Evolutionary conservation across 345 rosid genomes (phyloP), one percentile per base, ranked within the genome.

Genomic region (Punica granatum): DNA sequence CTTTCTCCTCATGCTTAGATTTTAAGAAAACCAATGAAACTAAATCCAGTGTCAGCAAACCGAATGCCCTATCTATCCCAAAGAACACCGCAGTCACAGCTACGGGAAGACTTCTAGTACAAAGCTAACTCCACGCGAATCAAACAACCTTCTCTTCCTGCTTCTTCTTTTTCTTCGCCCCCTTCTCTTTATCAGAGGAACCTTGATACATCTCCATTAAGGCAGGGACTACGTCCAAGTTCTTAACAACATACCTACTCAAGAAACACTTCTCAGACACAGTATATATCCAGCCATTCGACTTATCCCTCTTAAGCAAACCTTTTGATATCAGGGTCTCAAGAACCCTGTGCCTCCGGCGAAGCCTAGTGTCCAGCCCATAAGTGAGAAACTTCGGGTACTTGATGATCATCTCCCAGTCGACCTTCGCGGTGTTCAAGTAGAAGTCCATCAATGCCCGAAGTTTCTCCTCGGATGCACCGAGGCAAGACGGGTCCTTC

Each of bases 111-210:
- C 23, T 16, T 14, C 8, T 4, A 48, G 6, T 70, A 86, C 66
- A 88, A 60, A 54, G 90, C 97, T 67, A 85, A 78, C 74, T 68
- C 80, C 85, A 95, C 97, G 86, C 85, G 48, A 74, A 61, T 25
- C 76, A 80, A 28, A 84, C 59, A 64, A 90, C 77, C 23, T 78
- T 90, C 64, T 90, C 88, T 0, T 90, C 98, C 77, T 84, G 85
- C 76, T 90, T 90, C 67, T 90, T 67, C 76, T 90, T 90, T 70
- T 87, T 65, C 36, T 69, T 65, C 44, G 42, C 58, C 41, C 66
- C 53, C 4, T 16, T 48, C 23, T 48, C 53, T 21, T 18, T 48
- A n/a, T 21, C 7, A 13, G 56, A 49, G 18, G 60, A 69, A 54
- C 56, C 56, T 34, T 28, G 46, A 26, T 77, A 77, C 14, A 70